Base-by-base conservation (phyloP, 1,284 basidiomycete genomes). In the Laetiporus sulphureus region DNA sequence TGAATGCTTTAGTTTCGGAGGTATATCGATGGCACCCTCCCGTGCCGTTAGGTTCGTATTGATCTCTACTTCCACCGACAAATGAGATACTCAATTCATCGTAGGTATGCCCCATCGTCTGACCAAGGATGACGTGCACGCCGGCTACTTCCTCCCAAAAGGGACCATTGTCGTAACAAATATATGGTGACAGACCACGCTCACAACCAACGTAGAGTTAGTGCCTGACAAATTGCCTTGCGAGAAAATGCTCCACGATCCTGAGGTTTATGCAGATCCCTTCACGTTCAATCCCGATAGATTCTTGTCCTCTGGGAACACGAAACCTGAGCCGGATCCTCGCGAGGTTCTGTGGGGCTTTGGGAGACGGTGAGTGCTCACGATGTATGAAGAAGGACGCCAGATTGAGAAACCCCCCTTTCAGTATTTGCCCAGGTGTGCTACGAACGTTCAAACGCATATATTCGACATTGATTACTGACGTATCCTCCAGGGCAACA, bases 171-270 rank as follows among this genome's bases (percentile, higher is more conserved):
- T 62, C 31, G 46, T 59, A 23, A 47, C 54, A 23, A 57, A 59
- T 42, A 48, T 52, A 24, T 57, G 52, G 57, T 53, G 29, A 12
- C 40, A 6, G 32, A 7, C 32, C 8, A 15, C 15, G 8, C 23
- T 13, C 15, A 15, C 38, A 21, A 13, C 20, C 16, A 16, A 18
- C 7, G 25, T 8, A 8, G 22, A 16, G 18, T 13, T 41, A 19
- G 21, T 16, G 36, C 34, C 31, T 35, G 34, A 15, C 6, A 12
- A 5, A 15, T 5, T 21, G 4, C 8, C 7, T 20, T 10, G 23
- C 36, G 62, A 57, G 58, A 49, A 53, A 25, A 51, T 62, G 32
- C 39, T 56, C 23, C 59, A 61, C 37, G 58, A 63, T 43, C 53
- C 55, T 11, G 45, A 45, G 11, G 39, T 47, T 2, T 62, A 61